Percentiles rank a stretch among this genome's conserved stretches.
phyloP scores from a whole-genome alignment of 164 flowering plant genomes.

The Cinnamomum micranthum region DNA sequence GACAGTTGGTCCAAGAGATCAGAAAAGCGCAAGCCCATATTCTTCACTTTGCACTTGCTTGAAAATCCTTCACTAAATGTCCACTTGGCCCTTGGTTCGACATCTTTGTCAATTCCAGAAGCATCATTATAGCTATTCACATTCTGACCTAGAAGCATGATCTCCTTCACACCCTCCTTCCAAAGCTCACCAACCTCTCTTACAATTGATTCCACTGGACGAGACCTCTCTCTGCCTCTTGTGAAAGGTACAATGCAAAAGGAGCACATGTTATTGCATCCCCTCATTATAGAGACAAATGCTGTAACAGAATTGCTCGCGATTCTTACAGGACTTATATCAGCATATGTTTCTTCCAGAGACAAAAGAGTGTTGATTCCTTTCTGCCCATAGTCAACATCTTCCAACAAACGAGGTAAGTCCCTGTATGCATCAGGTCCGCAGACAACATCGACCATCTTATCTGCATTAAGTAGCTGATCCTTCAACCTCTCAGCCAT shows the following conservation, averaged over 20 bases:
- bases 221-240: slow-evolving; percentile 92
- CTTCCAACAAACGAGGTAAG: slow-evolving; percentile 79
- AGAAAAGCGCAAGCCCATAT: slow-evolving; percentile 76
- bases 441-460: slow-evolving; percentile 99
- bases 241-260: slow-evolving; percentile 97
- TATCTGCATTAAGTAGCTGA: slow-evolving; percentile 92
- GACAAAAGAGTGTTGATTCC: slow-evolving; percentile 98
- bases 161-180: slow-evolving; percentile 85
- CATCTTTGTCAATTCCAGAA: slow-evolving; percentile 50
- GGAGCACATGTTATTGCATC: slow-evolving; percentile 98
- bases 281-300: slow-evolving; percentile 96
- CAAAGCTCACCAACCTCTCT: slow-evolving; percentile 85
- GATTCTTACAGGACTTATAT: slow-evolving; percentile 85
- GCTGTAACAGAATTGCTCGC: slow-evolving; percentile 79
- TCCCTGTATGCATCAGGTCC: slow-evolving; percentile 99
- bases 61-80: slow-evolving; percentile 83
- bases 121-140: slow-evolving; percentile 96
- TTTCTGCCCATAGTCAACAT: slow-evolving; percentile 90
- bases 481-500: slow-evolving; percentile 99
- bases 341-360: slow-evolving; percentile 98
- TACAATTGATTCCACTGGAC: slow-evolving; percentile 91
- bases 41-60: slow-evolving; percentile 75
- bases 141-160: slow-evolving; percentile 95
- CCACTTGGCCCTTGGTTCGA: slow-evolving; percentile 67
- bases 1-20: slow-evolving; percentile 87